Evolutionary conservation across 306 rosid species (phyloP).

Genomic region (Astragalus glycyphyllos): DNA sequence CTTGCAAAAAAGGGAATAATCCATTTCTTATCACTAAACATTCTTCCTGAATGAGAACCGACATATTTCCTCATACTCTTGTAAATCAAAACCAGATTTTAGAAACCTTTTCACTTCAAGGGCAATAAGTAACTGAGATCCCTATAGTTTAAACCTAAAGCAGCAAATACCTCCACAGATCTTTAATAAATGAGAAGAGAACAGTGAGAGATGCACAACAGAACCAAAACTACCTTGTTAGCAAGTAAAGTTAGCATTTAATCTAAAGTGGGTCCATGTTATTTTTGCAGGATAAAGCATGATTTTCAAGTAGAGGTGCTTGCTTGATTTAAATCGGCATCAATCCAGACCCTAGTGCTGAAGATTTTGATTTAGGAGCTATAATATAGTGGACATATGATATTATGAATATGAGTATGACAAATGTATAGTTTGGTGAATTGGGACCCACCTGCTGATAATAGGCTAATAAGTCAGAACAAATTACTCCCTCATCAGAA

Average conservation of each 20-base stretch:
- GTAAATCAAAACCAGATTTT: conserved; percentile 35
- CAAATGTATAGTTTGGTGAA: conserved; percentile 39
- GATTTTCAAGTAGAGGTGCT: conserved; percentile 47
- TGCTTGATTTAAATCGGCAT: conserved; percentile 35
- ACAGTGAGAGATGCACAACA: conserved; percentile 34
- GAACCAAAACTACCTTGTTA: conserved; percentile 47
- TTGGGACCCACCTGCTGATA: conserved; percentile 49
- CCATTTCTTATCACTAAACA: conserved; percentile 87
- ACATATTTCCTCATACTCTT: conserved; percentile 87
- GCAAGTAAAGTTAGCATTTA: conserved; percentile 39
- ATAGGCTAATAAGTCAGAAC: conserved; percentile 36
- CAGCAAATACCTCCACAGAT: conserved; percentile 48
- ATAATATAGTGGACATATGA: conserved; percentile 41
- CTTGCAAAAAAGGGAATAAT: conserved; percentile 83
- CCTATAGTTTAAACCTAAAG: conserved; percentile 38
- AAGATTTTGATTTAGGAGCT: conserved; percentile 53
- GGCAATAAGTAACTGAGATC: conserved; percentile 40
- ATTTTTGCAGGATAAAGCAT: conserved; percentile 46
- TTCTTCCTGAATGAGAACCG: conserved; percentile 76
- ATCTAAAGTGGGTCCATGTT: conserved; percentile 36
- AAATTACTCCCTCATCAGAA: conserved; percentile 39
- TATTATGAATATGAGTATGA: conserved; percentile 25
- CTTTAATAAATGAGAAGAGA: conserved; percentile 25
- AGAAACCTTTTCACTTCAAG: conserved; percentile 21
- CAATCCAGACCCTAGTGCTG: conserved; percentile 42